Conservation (phyloP, 75 land plant genomes). For the Gnetum montanum region DNA sequence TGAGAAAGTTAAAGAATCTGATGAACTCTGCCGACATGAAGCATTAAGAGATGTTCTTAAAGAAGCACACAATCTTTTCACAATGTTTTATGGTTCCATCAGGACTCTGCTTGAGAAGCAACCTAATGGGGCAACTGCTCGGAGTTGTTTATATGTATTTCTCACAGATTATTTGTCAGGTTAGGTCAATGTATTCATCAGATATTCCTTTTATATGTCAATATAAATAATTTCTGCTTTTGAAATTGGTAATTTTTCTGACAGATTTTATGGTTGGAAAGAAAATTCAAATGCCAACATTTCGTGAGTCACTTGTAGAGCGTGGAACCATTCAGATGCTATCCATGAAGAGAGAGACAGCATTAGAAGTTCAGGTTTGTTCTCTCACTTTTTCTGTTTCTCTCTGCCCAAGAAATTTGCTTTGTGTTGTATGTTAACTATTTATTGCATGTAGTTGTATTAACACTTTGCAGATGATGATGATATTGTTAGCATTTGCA, state of each 20-base stretch:
- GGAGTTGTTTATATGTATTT: conserved; percentile 68
- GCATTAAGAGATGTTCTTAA: conserved; percentile 63
- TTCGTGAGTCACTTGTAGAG: conserved; percentile 62
- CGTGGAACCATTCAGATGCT: conserved; percentile 83
- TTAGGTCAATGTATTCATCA: no score
- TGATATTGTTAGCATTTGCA: no score
- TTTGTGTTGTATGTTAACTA: no score
- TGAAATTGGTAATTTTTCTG: conserved; percentile 8
- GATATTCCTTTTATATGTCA: no score
- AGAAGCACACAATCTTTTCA: conserved; percentile 75
- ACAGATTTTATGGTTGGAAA: conserved; percentile 79
- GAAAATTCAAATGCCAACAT: conserved; percentile 69
- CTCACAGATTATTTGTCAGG: conserved; percentile 81
- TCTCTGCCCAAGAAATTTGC: no score
- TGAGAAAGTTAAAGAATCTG: conserved; percentile 72
- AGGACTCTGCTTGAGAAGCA: conserved; percentile 70
- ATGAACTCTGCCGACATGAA: conserved; percentile 50
- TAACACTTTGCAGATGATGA: no score
- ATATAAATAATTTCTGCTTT: neutral
- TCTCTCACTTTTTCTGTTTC: no score
- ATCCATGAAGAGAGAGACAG: conserved; percentile 61
- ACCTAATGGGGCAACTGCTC: conserved; percentile 63
- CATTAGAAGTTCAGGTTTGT: conserved; percentile 91
- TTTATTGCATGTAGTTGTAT: no score
- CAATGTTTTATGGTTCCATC: conserved; percentile 81